Conservation (phyloP, 1,139 yeast genomes). For the Kodamaea suecica region DNA sequence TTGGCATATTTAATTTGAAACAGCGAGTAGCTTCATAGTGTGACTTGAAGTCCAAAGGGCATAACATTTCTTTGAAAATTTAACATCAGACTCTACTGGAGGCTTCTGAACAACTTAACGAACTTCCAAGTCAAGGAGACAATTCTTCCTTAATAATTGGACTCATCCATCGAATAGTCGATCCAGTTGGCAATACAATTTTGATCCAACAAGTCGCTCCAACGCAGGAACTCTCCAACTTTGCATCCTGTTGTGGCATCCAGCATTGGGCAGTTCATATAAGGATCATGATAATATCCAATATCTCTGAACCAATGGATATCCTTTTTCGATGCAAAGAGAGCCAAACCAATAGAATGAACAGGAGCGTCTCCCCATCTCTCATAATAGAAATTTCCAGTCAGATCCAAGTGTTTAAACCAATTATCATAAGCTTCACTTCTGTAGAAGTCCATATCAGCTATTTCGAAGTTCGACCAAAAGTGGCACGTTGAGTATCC, state of each 20-base stretch:
- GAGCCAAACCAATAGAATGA: conserved; percentile 68
- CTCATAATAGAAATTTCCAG: conserved; percentile 83
- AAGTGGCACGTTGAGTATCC: conserved; percentile 87
- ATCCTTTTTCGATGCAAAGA: conserved; percentile 66
- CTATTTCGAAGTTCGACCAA: conserved; percentile 86
- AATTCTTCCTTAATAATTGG: conserved; percentile 15
- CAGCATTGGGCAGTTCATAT: conserved; percentile 63
- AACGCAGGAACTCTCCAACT: conserved; percentile 44
- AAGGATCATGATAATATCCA: conserved; percentile 76
- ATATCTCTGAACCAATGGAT: conserved; percentile 89
- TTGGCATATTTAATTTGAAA: no score
- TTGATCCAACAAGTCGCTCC: conserved; percentile 50
- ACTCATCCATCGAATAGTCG: conserved; percentile 49
- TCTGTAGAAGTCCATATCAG: conserved; percentile 75
- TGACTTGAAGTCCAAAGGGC: no score
- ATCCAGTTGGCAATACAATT: conserved; percentile 78
- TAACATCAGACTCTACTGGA: no score
- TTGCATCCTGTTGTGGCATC: conserved; percentile 32
- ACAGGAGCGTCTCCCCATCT: conserved; percentile 95
- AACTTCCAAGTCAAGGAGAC: no score
- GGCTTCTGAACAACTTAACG: no score
- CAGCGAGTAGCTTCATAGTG: no score
- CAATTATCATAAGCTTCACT: conserved; percentile 62
- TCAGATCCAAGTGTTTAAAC: conserved; percentile 59
- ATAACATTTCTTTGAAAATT: no score